Conservation (phyloP, 495 filamentous ascomycete species). For the Neurospora hispaniola region DNA sequence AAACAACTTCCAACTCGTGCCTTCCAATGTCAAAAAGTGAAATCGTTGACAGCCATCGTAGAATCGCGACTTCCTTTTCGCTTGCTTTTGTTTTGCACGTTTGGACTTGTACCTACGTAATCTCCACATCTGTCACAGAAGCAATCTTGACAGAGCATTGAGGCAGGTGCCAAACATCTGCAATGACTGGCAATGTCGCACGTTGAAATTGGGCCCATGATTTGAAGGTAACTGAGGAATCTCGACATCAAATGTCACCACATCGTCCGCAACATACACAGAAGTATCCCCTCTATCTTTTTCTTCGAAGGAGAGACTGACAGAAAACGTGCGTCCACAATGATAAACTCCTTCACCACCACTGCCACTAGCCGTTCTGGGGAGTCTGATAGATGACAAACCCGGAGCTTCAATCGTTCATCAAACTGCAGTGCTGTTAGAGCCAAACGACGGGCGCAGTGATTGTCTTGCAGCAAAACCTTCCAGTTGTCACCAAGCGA, state of each 20-base stretch:
- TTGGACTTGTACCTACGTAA: too few species aligned
- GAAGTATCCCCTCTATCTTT: not conserved
- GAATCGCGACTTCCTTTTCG: not conserved
- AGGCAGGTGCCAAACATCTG: not conserved
- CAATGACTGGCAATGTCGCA: not conserved
- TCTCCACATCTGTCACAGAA: too few species aligned
- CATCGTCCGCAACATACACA: not conserved
- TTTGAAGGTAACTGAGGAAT: too few species aligned
- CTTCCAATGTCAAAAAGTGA: not conserved
- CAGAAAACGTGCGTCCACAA: not conserved
- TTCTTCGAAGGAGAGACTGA: not conserved
- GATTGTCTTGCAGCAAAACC: not conserved
- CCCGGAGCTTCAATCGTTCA: not conserved
- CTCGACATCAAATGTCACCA: not conserved
- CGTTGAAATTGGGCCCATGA: not conserved
- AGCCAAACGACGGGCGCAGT: not conserved
- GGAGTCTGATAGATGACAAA: not conserved
- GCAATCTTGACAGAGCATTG: not conserved
- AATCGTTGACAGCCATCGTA: not conserved
- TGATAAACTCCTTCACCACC: not conserved
- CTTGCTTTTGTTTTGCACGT: not conserved
- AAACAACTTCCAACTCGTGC: not conserved
- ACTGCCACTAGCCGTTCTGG: not conserved
- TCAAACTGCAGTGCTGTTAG: not conserved
- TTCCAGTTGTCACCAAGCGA: accelerated